phyloP scores from a whole-genome alignment of 192 early-diverging fungal species.

The Diversispora eburnea region DNA sequence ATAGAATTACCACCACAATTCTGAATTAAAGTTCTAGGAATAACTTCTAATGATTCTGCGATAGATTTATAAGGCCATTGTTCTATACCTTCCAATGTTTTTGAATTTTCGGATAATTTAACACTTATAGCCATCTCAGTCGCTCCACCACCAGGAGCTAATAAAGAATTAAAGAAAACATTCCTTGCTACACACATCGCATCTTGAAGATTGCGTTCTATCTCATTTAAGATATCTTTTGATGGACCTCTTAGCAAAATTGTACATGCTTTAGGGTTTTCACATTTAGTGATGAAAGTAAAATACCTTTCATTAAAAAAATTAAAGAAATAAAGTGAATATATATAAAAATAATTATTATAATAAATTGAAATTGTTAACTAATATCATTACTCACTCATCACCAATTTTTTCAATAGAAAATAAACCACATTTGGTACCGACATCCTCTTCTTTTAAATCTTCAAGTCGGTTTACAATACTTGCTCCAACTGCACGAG shows the following conservation, averaged over 20 bases:
- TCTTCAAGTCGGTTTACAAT: conserved; percentile 97
- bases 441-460: conserved; percentile 93
- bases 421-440: conserved; percentile 91
- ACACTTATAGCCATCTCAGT: conserved; percentile 96
- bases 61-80: conserved; percentile 97
- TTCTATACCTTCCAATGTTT: conserved; percentile 83
- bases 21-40: conserved; percentile 96
- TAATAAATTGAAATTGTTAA: background rate
- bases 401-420: conserved; percentile 97
- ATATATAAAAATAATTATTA: background rate
- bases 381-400: conserved; percentile 54
- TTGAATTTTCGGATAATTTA: conserved; percentile 84
- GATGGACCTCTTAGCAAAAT: conserved; percentile 94
- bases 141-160: conserved; percentile 96
- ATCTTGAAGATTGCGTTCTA: conserved; percentile 98
- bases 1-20: conserved; percentile 99
- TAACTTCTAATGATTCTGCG: conserved; percentile 94
- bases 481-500: conserved; percentile 93
- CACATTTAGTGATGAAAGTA: conserved; percentile 89
- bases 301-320: conserved; percentile 66
- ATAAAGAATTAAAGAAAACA: conserved; percentile 90
- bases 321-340: background rate
- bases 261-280: conserved; percentile 97
- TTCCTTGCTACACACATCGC: conserved; percentile 99
- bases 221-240: conserved; percentile 96